Conservation (phyloP, 2,329 filamentous ascomycete species). For the Diaporthe helianthi region DNA sequence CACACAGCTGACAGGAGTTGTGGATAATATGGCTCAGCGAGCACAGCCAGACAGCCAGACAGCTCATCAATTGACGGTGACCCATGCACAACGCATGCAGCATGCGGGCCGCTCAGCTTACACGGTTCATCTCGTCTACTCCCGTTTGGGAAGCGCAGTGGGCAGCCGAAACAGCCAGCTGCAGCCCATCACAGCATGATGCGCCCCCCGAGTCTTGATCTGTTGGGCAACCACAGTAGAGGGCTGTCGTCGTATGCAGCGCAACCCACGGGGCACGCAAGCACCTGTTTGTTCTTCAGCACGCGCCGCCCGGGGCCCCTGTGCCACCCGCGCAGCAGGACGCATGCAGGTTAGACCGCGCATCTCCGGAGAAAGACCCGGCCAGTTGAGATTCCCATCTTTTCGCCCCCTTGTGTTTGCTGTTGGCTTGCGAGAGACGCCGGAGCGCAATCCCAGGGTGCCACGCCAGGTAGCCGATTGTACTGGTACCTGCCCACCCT, state of each 20-base stretch:
- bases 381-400: constrained; percentile 18
- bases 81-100: constrained; percentile 20
- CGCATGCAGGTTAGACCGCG: constrained; percentile 24
- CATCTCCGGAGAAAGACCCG: constrained; percentile 23
- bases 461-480: neutral
- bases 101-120: constrained; percentile 22
- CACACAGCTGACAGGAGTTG: constrained; percentile 1
- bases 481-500: constrained; percentile 23
- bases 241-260: constrained; percentile 12
- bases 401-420: neutral
- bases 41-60: no score
- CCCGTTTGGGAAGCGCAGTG: constrained; percentile 13
- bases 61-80: constrained; percentile 12
- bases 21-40: constrained; percentile 18
- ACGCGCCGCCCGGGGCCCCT: constrained; percentile 21
- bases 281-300: constrained; percentile 5
- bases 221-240: constrained; percentile 3
- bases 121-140: constrained; percentile 25
- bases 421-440: neutral
- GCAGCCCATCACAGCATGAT: constrained; percentile 15
- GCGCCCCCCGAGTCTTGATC: constrained; percentile 7
- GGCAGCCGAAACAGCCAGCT: constrained; percentile 20
- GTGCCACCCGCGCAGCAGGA: constrained; percentile 22
- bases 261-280: constrained; percentile 16
- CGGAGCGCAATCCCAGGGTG: neutral